phyloP scores from a whole-genome alignment of 805 yeast species.

The Pichia eremophila region DNA sequence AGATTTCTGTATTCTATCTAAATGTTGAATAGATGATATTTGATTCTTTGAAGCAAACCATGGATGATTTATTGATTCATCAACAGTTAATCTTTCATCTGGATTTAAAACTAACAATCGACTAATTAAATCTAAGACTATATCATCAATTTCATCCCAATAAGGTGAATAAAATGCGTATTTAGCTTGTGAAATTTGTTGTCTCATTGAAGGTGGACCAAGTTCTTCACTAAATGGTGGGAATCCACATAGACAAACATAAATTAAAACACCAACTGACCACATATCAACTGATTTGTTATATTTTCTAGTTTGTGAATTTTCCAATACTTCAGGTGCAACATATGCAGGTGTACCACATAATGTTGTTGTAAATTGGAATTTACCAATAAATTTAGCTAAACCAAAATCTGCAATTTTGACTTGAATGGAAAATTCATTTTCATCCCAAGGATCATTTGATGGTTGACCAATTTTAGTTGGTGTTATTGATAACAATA shows the following conservation, averaged over 20 bases:
- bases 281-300: conserved; percentile 70
- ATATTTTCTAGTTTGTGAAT: conserved; percentile 44
- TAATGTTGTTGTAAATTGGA: conserved; percentile 63
- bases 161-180: conserved; percentile 73
- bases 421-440: conserved; percentile 52
- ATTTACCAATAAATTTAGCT: conserved; percentile 60
- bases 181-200: conserved; percentile 57
- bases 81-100: conserved; percentile 31
- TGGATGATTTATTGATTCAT: conserved; percentile 30
- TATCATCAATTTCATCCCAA: conserved; percentile 65
- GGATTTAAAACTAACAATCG: conserved; percentile 49
- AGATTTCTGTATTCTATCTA: too few species aligned
- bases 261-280: conserved; percentile 72
- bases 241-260: conserved; percentile 75
- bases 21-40: conserved; percentile 12
- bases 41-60: conserved; percentile 29
- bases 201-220: conserved; percentile 71
- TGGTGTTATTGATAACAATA: conserved; percentile 47
- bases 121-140: conserved; percentile 56
- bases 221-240: conserved; percentile 80
- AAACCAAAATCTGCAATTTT: conserved; percentile 81
- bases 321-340: conserved; percentile 65
- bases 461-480: conserved; percentile 3
- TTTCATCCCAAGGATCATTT: conserved; percentile 43
- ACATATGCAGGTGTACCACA: conserved; percentile 88